phyloP scores from a whole-genome alignment of 192 early-diverging fungal genomes.

The Mortierella hygrophila region DNA sequence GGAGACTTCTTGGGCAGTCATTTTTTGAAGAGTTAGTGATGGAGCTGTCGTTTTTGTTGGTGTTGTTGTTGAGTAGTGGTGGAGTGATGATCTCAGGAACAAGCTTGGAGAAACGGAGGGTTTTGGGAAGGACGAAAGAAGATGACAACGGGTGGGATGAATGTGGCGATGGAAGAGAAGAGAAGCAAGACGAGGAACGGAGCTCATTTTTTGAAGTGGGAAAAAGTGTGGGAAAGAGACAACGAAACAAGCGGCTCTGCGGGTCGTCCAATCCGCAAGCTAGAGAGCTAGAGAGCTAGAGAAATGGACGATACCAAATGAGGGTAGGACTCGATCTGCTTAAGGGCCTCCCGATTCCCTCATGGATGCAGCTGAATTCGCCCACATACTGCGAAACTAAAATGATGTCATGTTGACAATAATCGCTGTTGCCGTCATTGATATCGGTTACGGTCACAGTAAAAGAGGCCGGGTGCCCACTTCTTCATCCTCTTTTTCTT shows the following conservation, averaged over 20 bases:
- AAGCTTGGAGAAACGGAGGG: not conserved
- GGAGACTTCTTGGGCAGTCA: not conserved
- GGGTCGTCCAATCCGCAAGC: not conserved
- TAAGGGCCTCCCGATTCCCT: not conserved
- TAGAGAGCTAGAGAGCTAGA: too few species aligned
- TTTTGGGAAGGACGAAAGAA: not conserved
- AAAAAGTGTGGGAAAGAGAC: not conserved
- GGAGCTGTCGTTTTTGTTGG: not conserved
- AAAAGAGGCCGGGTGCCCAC: not conserved
- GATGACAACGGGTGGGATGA: not conserved
- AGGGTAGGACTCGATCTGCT: not conserved
- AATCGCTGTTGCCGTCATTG: not conserved
- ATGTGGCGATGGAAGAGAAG: not conserved
- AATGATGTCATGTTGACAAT: not conserved
- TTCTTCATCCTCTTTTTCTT: not conserved
- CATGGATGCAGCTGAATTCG: not conserved
- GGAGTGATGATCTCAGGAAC: conserved; percentile 1
- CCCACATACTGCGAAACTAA: not conserved
- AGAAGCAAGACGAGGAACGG: not conserved
- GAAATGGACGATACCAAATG: not conserved
- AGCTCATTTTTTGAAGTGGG: not conserved
- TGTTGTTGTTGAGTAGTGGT: not conserved
- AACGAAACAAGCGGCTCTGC: not conserved
- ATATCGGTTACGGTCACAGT: not conserved
- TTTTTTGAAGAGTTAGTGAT: not conserved